These are phyloP conservation scores for Bacterosira constricta DNA, from an alignment of 108 stramenopile species.

Conservation along the genomic window DNA sequence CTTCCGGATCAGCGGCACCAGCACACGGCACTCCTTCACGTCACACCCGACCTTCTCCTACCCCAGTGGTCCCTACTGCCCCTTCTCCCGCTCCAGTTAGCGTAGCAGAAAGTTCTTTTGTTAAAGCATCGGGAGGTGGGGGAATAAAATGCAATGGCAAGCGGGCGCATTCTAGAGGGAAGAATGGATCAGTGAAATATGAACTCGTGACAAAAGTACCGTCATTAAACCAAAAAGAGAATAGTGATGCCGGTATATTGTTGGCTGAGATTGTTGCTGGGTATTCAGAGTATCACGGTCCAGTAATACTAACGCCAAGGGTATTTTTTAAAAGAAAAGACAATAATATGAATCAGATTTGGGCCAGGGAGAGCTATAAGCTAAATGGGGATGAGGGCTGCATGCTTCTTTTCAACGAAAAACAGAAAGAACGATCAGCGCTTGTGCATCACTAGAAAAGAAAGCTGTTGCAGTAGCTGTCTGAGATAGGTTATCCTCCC, in stretches of 20 bases:
- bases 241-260: background rate
- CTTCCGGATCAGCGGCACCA: background rate
- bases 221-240: background rate
- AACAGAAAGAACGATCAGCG: no score
- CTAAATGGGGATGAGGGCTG: background rate
- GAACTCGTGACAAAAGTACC: constrained; percentile 7
- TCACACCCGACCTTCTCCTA: background rate
- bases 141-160: constrained; percentile 38
- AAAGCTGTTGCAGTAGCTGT: no score
- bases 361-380: constrained; percentile 24
- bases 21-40: background rate
- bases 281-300: constrained; percentile 36
- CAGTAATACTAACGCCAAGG: constrained; percentile 37
- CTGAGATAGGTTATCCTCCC: no score
- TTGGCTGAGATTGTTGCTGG: constrained; percentile 30
- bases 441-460: no score
- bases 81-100: background rate
- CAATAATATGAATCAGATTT: background rate
- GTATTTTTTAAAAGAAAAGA: constrained; percentile 31
- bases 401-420: no score
- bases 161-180: constrained; percentile 35
- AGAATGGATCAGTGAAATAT: constrained; percentile 24
- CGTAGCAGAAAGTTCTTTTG: constrained; percentile 4
- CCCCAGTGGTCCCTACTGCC: constrained; percentile 8
- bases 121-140: constrained; percentile 24